These are phyloP conservation scores for Lachnellula cervina DNA, from an alignment of 2,329 filamentous ascomycete genomes.

Conservation along the genomic window DNA sequence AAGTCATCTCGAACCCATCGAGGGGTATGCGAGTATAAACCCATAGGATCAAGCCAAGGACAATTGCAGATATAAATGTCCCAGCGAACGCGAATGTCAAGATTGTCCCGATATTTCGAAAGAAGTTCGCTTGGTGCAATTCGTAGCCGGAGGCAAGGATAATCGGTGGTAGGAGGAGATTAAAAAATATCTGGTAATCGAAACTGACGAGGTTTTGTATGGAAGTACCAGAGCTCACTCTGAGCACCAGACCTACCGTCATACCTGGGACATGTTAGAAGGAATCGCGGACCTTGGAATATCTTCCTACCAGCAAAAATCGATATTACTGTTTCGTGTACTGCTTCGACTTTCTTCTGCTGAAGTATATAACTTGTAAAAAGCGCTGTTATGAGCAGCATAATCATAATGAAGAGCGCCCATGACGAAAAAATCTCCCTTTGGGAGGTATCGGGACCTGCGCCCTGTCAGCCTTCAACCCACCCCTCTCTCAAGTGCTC, in stretches of 20 bases:
- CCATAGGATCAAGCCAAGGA: slow-evolving; percentile 83
- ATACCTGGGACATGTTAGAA: slow-evolving; percentile 58
- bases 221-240: slow-evolving; percentile 73
- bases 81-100: slow-evolving; percentile 96
- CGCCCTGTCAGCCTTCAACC: slow-evolving; percentile 20
- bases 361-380: slow-evolving; percentile 97
- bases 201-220: slow-evolving; percentile 92
- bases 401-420: slow-evolving; percentile 95
- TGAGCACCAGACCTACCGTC: slow-evolving; percentile 85
- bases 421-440: slow-evolving; percentile 95
- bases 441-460: slow-evolving; percentile 73
- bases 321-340: slow-evolving; percentile 96
- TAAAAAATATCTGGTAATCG: slow-evolving; percentile 99
- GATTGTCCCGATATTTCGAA: slow-evolving; percentile 95
- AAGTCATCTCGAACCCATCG: slow-evolving; percentile 78
- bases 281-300: neutral
- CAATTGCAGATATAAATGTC: slow-evolving; percentile 94
- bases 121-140: slow-evolving; percentile 97
- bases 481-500: slow-evolving; percentile 2
- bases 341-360: slow-evolving; percentile 92
- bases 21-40: slow-evolving; percentile 84
- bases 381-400: slow-evolving; percentile 87
- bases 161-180: slow-evolving; percentile 94
- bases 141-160: slow-evolving; percentile 97
- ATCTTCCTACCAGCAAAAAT: slow-evolving; percentile 77